phyloP scores from a whole-genome alignment of 768 basidiomycete species.

The Serendipita indica region DNA sequence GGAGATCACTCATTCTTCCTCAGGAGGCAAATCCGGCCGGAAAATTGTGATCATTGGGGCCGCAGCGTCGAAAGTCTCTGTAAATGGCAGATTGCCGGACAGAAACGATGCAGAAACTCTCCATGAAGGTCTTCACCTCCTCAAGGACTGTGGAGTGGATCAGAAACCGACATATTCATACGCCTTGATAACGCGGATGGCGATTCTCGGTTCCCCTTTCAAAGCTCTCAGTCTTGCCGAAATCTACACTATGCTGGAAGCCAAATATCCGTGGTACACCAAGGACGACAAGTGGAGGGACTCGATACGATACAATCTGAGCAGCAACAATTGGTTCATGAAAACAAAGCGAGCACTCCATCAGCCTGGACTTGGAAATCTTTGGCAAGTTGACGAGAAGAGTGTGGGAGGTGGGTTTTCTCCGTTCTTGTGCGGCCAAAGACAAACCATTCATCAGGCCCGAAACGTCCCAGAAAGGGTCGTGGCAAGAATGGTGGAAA shows the following conservation, averaged over 20 bases:
- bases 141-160: not conserved
- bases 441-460: not conserved
- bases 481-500: not conserved
- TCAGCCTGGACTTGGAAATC: conserved; percentile 2
- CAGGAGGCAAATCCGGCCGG: conserved; percentile 4
- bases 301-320: conserved; percentile 6
- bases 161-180: conserved; percentile 7
- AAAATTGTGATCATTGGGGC: not conserved
- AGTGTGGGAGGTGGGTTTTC: not conserved
- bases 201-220: not conserved
- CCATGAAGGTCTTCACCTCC: not conserved
- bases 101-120: not conserved
- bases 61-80: not conserved
- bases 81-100: conserved; percentile 4
- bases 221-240: not conserved
- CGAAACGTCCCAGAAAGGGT: conserved; percentile 5
- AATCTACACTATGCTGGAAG: not conserved
- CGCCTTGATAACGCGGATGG: not conserved
- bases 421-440: not conserved
- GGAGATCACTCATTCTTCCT: not conserved
- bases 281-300: not conserved
- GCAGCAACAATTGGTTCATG: conserved; percentile 5
- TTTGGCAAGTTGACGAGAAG: not conserved
- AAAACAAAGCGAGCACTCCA: conserved; percentile 4
- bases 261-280: conserved; percentile 4